phyloP scores from a whole-genome alignment of 495 filamentous ascomycete species.

The Talaromyces proteolyticus region DNA sequence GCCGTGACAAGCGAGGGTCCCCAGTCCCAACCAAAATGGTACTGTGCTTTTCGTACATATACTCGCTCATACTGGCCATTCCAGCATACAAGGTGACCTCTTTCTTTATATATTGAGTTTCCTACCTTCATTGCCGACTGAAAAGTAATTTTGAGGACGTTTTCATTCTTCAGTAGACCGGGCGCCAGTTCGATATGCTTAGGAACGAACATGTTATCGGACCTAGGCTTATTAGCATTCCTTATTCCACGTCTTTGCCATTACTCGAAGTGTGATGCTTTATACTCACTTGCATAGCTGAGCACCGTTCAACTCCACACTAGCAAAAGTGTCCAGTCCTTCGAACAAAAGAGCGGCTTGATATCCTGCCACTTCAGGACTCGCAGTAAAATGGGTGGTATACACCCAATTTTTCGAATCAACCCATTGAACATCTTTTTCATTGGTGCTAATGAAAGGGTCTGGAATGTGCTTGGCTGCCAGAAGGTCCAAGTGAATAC shows the following conservation, averaged over 20 bases:
- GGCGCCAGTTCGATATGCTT: slow-evolving; percentile 53
- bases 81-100: slow-evolving; percentile 42
- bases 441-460: slow-evolving; percentile 64
- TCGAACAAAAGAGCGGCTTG: slow-evolving; percentile 62
- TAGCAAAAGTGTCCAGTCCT: slow-evolving; percentile 80
- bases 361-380: slow-evolving; percentile 8
- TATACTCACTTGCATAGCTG: slow-evolving; percentile 36
- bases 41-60: slow-evolving; percentile 67
- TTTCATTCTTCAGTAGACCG: slow-evolving; percentile 28
- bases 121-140: slow-evolving; percentile 27
- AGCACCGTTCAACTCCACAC: slow-evolving; percentile 62
- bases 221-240: slow-evolving; percentile 53
- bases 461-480: slow-evolving; percentile 54
- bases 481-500: slow-evolving; percentile 38
- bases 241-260: slow-evolving; percentile 33
- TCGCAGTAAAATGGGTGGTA: slow-evolving; percentile 59
- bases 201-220: slow-evolving; percentile 65
- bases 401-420: slow-evolving; percentile 66
- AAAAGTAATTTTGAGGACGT: slow-evolving; percentile 28
- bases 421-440: slow-evolving; percentile 69
- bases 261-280: neutral
- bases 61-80: slow-evolving; percentile 62
- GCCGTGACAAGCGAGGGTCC: slow-evolving; percentile 66
- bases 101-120: slow-evolving; percentile 23
- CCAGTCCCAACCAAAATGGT: slow-evolving; percentile 84